Conservation (phyloP, 1,139 yeast genomes). For the Saccharomyces hybrid region DNA sequence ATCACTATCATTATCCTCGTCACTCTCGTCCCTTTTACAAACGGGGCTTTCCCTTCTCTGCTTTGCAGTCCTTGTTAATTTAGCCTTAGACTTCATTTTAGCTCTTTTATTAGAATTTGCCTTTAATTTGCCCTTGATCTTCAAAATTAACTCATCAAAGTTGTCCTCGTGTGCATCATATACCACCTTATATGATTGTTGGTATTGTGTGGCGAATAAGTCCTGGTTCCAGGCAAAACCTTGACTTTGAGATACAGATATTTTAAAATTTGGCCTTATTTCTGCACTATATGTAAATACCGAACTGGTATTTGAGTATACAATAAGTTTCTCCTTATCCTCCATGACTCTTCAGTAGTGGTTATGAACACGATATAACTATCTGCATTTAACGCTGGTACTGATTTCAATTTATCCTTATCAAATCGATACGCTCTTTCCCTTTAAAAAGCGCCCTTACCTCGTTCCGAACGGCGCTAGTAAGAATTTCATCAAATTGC, state of each 20-base stretch:
- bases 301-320: conserved; percentile 3
- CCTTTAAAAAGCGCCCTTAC: background rate
- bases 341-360: background rate
- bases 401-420: background rate
- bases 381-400: background rate
- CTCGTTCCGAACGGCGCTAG: background rate
- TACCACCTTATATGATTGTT: conserved; percentile 28
- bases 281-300: conserved; percentile 8
- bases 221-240: conserved; percentile 32
- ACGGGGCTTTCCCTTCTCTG: background rate
- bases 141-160: conserved; percentile 11
- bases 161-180: conserved; percentile 27
- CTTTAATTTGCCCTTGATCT: background rate
- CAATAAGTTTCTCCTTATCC: background rate
- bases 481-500: background rate
- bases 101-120: conserved; percentile 9
- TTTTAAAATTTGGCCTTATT: conserved; percentile 11
- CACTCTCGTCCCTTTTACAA: background rate
- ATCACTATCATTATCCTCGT: background rate
- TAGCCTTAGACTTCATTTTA: conserved; percentile 8
- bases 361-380: background rate
- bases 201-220: conserved; percentile 28
- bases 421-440: background rate
- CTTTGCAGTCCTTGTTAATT: background rate
- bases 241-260: conserved; percentile 25